Evolutionary conservation across 225 moss, liverwort and hornwort genomes (phyloP).

Genomic region (Thuidium tamariscinum): DNA sequence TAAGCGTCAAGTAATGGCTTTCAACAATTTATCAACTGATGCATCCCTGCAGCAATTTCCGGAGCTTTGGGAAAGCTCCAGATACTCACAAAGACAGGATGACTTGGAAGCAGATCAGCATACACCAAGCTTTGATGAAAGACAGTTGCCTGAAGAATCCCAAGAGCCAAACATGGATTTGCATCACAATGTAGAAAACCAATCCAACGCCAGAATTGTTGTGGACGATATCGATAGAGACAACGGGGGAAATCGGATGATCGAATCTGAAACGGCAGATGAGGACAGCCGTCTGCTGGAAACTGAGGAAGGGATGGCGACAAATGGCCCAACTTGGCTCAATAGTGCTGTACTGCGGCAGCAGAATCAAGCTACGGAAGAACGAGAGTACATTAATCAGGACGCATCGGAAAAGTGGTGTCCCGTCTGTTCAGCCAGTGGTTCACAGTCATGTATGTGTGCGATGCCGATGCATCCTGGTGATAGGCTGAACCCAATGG

Average conservation of each 20-base stretch:
- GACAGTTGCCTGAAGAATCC: neutral
- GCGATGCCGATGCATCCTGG: conserved; percentile 36
- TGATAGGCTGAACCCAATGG: conserved; percentile 13
- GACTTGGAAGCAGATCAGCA: conserved; percentile 7
- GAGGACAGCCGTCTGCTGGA: conserved; percentile 6
- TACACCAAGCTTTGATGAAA: neutral
- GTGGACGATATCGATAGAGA: neutral
- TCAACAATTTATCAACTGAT: conserved; percentile 22
- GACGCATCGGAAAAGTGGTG: conserved; percentile 33
- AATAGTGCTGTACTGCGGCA: conserved; percentile 22
- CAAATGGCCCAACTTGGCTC: conserved; percentile 32
- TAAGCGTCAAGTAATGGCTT: conserved; percentile 14
- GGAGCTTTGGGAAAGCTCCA: conserved; percentile 36
- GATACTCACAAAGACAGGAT: conserved; percentile 21
- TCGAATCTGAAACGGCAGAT: neutral
- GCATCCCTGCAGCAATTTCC: conserved; percentile 31
- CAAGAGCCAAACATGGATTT: conserved; percentile 4
- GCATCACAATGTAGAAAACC: conserved; percentile 3
- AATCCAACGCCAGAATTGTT: neutral
- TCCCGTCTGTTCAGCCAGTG: conserved; percentile 31
- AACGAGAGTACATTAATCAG: neutral
- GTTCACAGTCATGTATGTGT: conserved; percentile 34
- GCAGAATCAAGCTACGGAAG: conserved; percentile 11
- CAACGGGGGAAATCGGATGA: neutral
- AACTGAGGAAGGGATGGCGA: neutral